Base-by-base conservation (phyloP, 2,329 filamentous ascomycete species). In the Ophiostoma sp. region DNA sequence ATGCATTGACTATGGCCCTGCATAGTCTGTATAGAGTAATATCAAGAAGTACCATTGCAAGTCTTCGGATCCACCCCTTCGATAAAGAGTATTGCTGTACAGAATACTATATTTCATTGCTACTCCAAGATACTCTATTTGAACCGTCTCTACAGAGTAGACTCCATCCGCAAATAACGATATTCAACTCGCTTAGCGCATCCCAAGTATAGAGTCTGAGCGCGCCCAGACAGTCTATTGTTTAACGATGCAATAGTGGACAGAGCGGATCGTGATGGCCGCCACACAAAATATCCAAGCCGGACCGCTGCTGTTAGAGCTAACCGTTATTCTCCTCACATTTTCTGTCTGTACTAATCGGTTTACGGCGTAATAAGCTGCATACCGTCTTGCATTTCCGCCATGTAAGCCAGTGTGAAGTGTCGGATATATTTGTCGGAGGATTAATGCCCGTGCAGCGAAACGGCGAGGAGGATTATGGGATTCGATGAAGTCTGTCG, bases 361-460 rank as follows among this genome's bases (percentile, higher is more conserved):
- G 17, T 48, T n/a, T 48, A 48, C 7, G 17, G 44, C 39, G 8
- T n/a, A n/a, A n/a, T n/a, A n/a, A n/a, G n/a, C n/a, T n/a, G n/a
- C n/a, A n/a, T n/a, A 48, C 41, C 13, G 41, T 20, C 36, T 39
- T 48, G 41, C 17, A 15, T 48, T 20, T 20, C 17, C 41, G 15
- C 5, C 13, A 15, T 20, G 41, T 13, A 13, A 27, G 13, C n/a
- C 52, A 57, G 23, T 27, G n/a, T 57, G 52, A 31, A n/a, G 17
- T 57, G n/a, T 57, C 52, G 52, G 52, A 57, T n/a, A n/a, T 23
- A 57, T 57, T 27, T 27, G n/a, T 57, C 52, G 52, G 52, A 57
- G 52, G 52, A 57, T 57, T 57, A 31, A 7, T 27, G 17, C 8
- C 23, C 52, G n/a, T 57, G 44, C 44, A 48, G 17, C 20, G 44